Base-by-base conservation (phyloP, 306 rosid genomes). In the Begonia masoniana region DNA sequence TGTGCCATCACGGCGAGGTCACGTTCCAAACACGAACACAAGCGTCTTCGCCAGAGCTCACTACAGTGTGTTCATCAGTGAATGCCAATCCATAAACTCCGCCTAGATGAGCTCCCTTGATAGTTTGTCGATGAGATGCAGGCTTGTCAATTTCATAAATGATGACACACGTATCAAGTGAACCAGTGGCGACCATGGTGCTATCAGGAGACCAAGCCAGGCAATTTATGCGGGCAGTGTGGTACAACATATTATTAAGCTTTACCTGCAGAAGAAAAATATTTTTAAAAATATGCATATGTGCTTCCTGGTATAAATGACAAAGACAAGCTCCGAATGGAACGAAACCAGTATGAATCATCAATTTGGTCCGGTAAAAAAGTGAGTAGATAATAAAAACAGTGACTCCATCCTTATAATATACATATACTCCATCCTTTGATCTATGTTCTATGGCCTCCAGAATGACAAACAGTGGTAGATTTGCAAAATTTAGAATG, bases 1-100 rank as follows among this genome's bases (percentile, higher is more conserved):
- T 45, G 14, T 45, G 13, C 12, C 92, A 88, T 81, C 76, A 91
- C 51, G 75, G 81, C 12, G 88, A 78, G 58, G 76, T 71, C 62
- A 83, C 61, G 70, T 39, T 83, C 99, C 99, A 91, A 60, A 83
- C 84, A 55, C 96, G 99, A 52, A 91, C 84, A 71, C 84, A 91
- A 15, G 96, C 99, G 74, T 91, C 99, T 81, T 91, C 99, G 0
- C 99, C 99, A 13, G 99, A 91, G 84, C 96, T 91, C 52, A 73
- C 82, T 71, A 91, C 72, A 58, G 67, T 77, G 61, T 68, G 65
- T 26, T 83, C 86, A 57, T 91, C 94, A 9, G 84, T 81, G 82
- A 91, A 91, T 60, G 71, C 86, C 69, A 91, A 61, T 9, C 96
- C 99, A 63, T 91, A 91, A 35, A 86, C 99, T 35, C 99, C 99